Base-by-base conservation (phyloP, 148 eudicot species). In the Diospyros kaki region DNA sequence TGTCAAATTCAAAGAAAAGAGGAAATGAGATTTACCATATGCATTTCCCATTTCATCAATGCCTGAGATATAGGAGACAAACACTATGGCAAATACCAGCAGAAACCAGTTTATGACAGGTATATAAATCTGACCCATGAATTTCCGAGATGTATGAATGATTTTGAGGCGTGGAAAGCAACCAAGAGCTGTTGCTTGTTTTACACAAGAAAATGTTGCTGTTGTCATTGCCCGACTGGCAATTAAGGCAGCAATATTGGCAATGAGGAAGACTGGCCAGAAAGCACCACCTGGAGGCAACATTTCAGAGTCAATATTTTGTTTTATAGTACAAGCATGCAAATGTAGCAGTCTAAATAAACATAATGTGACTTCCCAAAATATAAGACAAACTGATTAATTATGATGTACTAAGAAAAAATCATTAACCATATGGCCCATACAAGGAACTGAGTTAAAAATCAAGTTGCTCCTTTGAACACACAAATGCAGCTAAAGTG, bases 91-190 rank as follows among this genome's bases (percentile, higher is more conserved):
- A 50, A 85, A 79, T 64, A 72, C 96, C 76, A 95, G 94, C 76
- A 95, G 87, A 86, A 90, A 95, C 99, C 99, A 95, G 84, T 95
- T 95, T 78, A 95, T 85, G 78, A 89, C 93, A 54, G 99, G 99
- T 78, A 95, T 95, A 81, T 95, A 95, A 74, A 95, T 95, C 79
- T 95, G 97, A 44, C 97, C 99, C 96, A 92, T 90, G 84, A 92
- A 95, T 77, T 95, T 95, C 76, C 96, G 88, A 77, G 99, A 95
- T 13, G 99, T 92, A 78, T 95, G 99, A 68, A 95, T 83, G 69
- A 95, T 92, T 84, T 95, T 95, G 55, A 95, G 97, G 74, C 96
- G 92, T 78, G 99, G 99, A 79, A 95, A 95, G 80, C 99, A 95
- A 81, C 99, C 97, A 69, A 95, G 96, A 4, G 91, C 86, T 69